Evolutionary conservation across 495 filamentous ascomycete genomes (phyloP).

Genomic region (Neurospora sp.): DNA sequence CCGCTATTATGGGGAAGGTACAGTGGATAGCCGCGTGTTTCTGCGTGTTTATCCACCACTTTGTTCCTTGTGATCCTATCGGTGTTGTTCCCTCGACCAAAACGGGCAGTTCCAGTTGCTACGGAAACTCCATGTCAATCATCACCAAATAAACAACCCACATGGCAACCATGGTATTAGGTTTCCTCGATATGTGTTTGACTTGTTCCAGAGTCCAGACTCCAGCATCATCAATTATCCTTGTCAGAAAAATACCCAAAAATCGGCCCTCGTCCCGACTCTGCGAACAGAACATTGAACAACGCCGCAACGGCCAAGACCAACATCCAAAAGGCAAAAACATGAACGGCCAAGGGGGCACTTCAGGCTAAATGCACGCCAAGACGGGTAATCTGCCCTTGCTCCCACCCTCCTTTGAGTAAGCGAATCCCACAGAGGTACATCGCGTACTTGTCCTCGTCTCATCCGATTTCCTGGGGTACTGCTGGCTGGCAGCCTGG

Average conservation of each 20-base stretch:
- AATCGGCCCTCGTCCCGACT: background rate
- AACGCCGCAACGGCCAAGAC: background rate
- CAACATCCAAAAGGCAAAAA: background rate
- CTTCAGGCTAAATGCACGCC: slow-evolving; percentile 18
- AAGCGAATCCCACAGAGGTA: background rate
- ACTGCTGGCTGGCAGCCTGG: background rate
- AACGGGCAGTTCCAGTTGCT: background rate
- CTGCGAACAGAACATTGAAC: background rate
- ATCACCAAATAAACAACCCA: background rate
- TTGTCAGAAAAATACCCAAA: background rate
- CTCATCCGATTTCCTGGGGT: background rate
- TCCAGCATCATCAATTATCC: background rate
- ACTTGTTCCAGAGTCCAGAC: background rate
- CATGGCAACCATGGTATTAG: background rate
- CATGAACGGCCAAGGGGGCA: background rate
- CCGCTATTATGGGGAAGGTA: background rate
- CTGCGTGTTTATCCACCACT: background rate
- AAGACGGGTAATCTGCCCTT: slow-evolving; percentile 16
- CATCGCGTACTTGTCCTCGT: background rate
- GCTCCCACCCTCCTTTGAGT: background rate
- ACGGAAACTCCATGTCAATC: background rate
- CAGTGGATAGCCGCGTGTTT: background rate
- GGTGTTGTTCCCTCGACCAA: background rate
- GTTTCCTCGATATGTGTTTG: too few species aligned
- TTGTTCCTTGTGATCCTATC: background rate